Evolutionary conservation across 2,329 filamentous ascomycete species (phyloP).

Genomic region (Pseudofabraea citricarpa): DNA sequence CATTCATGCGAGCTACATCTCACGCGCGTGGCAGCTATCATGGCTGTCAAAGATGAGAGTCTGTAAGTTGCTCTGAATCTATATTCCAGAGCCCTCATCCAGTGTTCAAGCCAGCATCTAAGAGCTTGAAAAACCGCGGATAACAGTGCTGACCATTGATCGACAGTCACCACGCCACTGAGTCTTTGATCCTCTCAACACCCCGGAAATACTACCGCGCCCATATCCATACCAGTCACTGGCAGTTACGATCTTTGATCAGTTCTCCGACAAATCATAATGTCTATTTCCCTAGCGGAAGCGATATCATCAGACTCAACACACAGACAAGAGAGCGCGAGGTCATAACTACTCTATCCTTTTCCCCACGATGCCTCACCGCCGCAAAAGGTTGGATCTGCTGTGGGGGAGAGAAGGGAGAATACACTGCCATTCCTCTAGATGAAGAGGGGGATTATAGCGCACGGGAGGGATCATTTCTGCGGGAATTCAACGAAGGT

Average conservation of each 20-base stretch:
- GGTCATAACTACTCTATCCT: constrained; percentile 66
- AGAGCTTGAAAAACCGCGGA: no score
- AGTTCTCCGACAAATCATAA: constrained; percentile 71
- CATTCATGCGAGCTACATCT: constrained; percentile 25
- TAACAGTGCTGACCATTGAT: no score
- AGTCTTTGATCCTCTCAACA: constrained; percentile 55
- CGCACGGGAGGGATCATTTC: neutral
- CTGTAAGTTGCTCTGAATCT: no score
- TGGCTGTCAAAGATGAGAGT: constrained; percentile 52
- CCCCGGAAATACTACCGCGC: constrained; percentile 65
- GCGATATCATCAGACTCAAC: constrained; percentile 67
- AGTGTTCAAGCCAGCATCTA: no score
- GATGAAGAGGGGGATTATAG: constrained; percentile 11
- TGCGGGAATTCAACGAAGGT: constrained; percentile 3
- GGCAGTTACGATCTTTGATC: constrained; percentile 86
- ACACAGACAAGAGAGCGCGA: constrained; percentile 66
- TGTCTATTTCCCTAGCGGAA: constrained; percentile 79
- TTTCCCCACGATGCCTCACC: constrained; percentile 79
- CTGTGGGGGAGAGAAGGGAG: constrained; percentile 81
- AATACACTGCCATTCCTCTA: constrained; percentile 52
- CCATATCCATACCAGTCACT: constrained; percentile 66
- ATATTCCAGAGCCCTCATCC: no score
- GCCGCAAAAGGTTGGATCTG: constrained; percentile 84
- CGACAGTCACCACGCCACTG: constrained; percentile 58
- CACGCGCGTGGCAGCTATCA: constrained; percentile 32